Evolutionary conservation across 805 yeast species (phyloP).

Genomic region (Danielozyma ontarioensis): DNA sequence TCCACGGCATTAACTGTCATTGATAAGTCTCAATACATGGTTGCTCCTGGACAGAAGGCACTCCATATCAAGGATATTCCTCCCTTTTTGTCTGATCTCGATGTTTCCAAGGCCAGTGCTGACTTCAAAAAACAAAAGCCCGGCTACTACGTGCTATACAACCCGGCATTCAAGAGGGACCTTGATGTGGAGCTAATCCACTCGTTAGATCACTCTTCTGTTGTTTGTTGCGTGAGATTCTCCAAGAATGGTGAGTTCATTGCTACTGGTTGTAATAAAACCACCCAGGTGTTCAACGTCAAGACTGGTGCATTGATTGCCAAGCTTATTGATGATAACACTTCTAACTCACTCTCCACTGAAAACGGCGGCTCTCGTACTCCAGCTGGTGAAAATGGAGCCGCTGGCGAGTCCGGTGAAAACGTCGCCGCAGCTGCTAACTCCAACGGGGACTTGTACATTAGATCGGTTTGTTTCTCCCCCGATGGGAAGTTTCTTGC

Average conservation of each 20-base stretch:
- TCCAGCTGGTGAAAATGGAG: conserved; percentile 22
- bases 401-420: conserved; percentile 14
- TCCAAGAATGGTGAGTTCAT: conserved; percentile 85
- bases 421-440: conserved; percentile 42
- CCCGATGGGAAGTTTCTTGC: conserved; percentile 92
- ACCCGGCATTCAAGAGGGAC: conserved; percentile 64
- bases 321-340: conserved; percentile 72
- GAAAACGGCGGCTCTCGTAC: conserved; percentile 33
- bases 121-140: conserved; percentile 75
- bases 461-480: conserved; percentile 92
- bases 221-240: conserved; percentile 94
- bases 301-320: conserved; percentile 88
- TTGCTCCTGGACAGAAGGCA: conserved; percentile 40
- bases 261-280: conserved; percentile 96
- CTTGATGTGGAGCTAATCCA: conserved; percentile 86
- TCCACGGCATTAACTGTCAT: conserved; percentile 30
- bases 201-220: conserved; percentile 87
- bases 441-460: conserved; percentile 79
- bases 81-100: conserved; percentile 75
- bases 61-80: conserved; percentile 71
- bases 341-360: conserved; percentile 25
- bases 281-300: conserved; percentile 91
- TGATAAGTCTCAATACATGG: conserved; percentile 38
- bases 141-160: conserved; percentile 85
- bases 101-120: conserved; percentile 69